Percentiles rank a stretch among this genome's conserved stretches.
These are phyloP conservation scores for Agapanthus africanus DNA, from an alignment of 106 monocot genomes.

Conservation along the genomic window DNA sequence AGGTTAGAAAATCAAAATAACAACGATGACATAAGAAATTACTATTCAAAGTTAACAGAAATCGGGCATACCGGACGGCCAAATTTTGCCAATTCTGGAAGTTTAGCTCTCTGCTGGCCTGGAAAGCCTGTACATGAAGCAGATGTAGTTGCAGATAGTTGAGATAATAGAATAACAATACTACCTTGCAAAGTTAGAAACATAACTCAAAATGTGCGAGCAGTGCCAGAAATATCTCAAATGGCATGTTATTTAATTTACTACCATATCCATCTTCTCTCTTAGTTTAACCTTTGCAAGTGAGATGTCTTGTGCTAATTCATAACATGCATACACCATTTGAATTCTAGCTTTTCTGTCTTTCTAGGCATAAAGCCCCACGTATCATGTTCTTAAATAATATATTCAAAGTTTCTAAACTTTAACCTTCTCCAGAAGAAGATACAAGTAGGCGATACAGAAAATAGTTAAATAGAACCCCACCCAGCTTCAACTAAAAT, in stretches of 20 bases:
- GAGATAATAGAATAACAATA: neutral
- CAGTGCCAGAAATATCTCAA: too few species aligned
- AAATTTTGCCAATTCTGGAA: conserved; percentile 74
- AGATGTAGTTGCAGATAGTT: neutral
- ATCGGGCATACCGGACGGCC: conserved; percentile 74
- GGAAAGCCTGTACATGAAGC: conserved; percentile 74
- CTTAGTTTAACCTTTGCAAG: neutral
- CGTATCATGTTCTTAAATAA: too few species aligned
- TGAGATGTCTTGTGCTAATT: neutral
- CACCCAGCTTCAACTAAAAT: too few species aligned
- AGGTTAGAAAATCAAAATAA: neutral
- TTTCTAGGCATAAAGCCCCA: too few species aligned
- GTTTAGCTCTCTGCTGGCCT: conserved; percentile 65
- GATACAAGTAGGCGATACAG: too few species aligned
- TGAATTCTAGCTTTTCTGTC: too few species aligned
- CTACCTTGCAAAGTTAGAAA: neutral
- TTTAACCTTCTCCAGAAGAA: too few species aligned
- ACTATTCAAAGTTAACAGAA: neutral
- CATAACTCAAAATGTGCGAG: too few species aligned
- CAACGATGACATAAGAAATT: neutral
- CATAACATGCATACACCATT: neutral
- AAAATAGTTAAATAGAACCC: too few species aligned
- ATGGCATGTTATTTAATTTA: too few species aligned
- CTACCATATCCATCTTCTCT: neutral
- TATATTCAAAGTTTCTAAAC: too few species aligned